Base-by-base conservation (phyloP, 1,284 basidiomycete genomes). In the Fomitopsis schrenkii region DNA sequence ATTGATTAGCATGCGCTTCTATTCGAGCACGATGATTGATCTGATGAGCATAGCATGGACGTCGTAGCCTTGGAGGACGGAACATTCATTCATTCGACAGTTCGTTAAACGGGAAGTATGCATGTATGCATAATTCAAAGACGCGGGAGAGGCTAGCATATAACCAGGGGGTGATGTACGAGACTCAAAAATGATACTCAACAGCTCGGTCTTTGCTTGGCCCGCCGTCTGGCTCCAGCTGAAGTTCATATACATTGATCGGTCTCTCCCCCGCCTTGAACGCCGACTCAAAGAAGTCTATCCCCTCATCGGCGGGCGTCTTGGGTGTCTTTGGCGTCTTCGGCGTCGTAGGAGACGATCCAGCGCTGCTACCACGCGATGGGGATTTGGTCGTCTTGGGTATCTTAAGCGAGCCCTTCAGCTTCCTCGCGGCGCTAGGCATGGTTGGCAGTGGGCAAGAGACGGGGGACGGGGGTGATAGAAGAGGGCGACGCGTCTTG, bases 301-400 rank as follows among this genome's bases (percentile, higher is more conserved):
- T 86, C 35, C 88, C 94, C 71, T 96, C 94, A 73, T 96, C 93
- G 54, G 94, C 94, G 30, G 94, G 94, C 2, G 94, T 96, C 79
- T 87, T 93, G 38, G 90, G 91, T 0, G 90, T 86, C 64, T 75
- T 75, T 19, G 69, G 66, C 10, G 68, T 68, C 35, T 66, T 66
- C 19, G 73, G 71, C 26, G 41, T 60, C 41, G 48, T 55, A n/a
- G 61, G 61, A 14, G 61, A 62, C 35, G 63, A 64, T n/a, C 33
- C 35, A 12, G 56, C 28, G 41, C 57, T 50, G 17, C 52, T 9
- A 8, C 35, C 12, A 33, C 55, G 26, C 48, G 48, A 30, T 7
- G 44, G 38, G 30, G 52, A 38, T 38, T n/a, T 57, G 36, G 38
- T 44, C 8, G 33, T 42, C 62, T 60, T 67, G 4, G 71, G 71